These are phyloP conservation scores for Huiozyma naganishii DNA, from an alignment of 805 yeast species.

Conservation along the genomic window DNA sequence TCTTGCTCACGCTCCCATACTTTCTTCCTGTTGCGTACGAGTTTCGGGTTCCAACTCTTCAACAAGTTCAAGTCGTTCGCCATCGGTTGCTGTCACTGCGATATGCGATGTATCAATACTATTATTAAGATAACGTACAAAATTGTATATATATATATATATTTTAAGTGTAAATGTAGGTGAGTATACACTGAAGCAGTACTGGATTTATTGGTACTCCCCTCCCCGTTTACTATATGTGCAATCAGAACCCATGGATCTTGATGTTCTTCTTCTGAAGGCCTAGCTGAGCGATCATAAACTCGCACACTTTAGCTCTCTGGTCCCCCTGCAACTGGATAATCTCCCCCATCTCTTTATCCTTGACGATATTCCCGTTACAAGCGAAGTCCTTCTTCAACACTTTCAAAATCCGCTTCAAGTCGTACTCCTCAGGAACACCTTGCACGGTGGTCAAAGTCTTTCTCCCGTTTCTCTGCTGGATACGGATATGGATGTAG, in stretches of 20 bases:
- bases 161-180: not conserved
- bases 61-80: slow-evolving; percentile 81
- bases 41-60: slow-evolving; percentile 94
- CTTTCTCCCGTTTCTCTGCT: slow-evolving; percentile 99
- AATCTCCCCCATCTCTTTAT: slow-evolving; percentile 91
- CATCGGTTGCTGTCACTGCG: slow-evolving; percentile 13
- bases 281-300: slow-evolving; percentile 74
- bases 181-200: not conserved
- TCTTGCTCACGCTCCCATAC: slow-evolving; percentile 80
- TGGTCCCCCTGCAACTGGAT: slow-evolving; percentile 98
- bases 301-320: slow-evolving; percentile 91
- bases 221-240: no score
- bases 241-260: slow-evolving; percentile 84
- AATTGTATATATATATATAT: not conserved
- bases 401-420: slow-evolving; percentile 85
- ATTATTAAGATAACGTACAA: no score
- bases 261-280: slow-evolving; percentile 93
- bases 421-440: slow-evolving; percentile 86
- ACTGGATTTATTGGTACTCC: no score
- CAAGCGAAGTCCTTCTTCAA: slow-evolving; percentile 97
- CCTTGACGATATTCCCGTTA: slow-evolving; percentile 96
- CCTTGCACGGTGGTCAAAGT: slow-evolving; percentile 98
- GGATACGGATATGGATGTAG: slow-evolving; percentile 96
- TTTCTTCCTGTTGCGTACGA: slow-evolving; percentile 71
- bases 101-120: not conserved